These are phyloP conservation scores for Botryotinia narcissicola DNA, from an alignment of 2,329 filamentous ascomycete genomes.

Conservation along the genomic window DNA sequence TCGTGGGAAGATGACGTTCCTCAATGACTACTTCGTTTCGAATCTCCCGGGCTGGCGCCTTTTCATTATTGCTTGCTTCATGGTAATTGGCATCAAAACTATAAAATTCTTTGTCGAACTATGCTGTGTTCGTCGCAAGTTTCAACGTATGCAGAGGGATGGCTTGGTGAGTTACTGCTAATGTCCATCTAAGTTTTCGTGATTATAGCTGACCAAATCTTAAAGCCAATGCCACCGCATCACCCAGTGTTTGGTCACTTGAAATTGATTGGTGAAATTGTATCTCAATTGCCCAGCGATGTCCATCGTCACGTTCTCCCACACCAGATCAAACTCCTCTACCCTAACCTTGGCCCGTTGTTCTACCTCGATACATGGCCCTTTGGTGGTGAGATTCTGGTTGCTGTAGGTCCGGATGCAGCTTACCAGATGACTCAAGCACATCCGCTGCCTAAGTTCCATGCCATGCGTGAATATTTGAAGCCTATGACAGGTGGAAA, in stretches of 20 bases:
- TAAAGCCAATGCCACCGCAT: background rate
- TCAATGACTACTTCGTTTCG: background rate
- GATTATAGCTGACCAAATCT: background rate
- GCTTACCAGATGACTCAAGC: constrained; percentile 1
- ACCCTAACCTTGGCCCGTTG: background rate
- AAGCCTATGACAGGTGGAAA: background rate
- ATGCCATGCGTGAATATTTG: background rate
- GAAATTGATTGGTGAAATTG: background rate
- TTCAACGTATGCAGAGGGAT: background rate
- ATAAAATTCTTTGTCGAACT: background rate
- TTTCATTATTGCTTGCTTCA: background rate
- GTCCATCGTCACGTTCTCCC: background rate
- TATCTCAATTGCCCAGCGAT: background rate
- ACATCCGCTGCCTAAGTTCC: background rate
- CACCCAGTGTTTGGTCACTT: background rate
- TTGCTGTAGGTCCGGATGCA: background rate
- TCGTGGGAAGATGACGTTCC: background rate
- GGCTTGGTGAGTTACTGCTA: background rate
- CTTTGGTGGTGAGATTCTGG: background rate
- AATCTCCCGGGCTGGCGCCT: background rate
- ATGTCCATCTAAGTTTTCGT: background rate
- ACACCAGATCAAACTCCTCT: background rate
- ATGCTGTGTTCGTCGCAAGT: background rate
- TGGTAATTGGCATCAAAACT: background rate
- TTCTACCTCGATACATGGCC: constrained; percentile 4